Base-by-base conservation (phyloP, 2,329 filamentous ascomycete species). In the Tricladium varicosporioides region DNA sequence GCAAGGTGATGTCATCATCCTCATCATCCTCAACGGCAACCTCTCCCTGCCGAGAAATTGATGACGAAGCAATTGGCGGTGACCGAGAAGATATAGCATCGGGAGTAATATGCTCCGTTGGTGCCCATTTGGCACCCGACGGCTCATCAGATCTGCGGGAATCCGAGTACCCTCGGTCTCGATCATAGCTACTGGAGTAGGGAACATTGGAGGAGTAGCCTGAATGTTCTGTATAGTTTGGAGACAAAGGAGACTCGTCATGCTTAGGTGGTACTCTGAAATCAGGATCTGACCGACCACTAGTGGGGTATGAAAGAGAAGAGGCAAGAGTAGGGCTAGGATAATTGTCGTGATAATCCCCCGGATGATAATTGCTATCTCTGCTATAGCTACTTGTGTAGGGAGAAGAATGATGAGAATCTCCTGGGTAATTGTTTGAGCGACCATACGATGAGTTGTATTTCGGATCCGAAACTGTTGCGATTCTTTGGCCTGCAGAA, bases 1-100 rank as follows among this genome's bases (percentile, higher is more conserved):
- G 53, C 19, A 54, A 46, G 11, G 18, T 19, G 7, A 54, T 49
- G 13, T 54, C 53, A 5, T 33, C 18, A 9, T 47, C 53, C 2
- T 49, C 53, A 8, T 49, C 53, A 4, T 54, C 32, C n/a, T 36
- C 33, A 7, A 40, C 9, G n/a, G 9, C n/a, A 40, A 40, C n/a
- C 36, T 40, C 11, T 2, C 8, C 16, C 5, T 22, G 14, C 13
- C 18, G 14, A 31, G 44, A 40, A 18, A 42, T 15, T 5, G 11
- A 9, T n/a, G 19, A 15, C 15, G n/a, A 15, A 5, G 19, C 15
- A 4, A 15, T 31, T 16, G 31, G 18, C n/a, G 31, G 44, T 7
- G 32, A 13, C 22, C 13, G 19, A 15, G 19, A 27, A 13, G 19
- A 32, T 33, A 27, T 4, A 40, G 11, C 47, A 14, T 13, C 47